Conservation (phyloP, 176 grass and related monocot species). For the Oryza officinalis region DNA sequence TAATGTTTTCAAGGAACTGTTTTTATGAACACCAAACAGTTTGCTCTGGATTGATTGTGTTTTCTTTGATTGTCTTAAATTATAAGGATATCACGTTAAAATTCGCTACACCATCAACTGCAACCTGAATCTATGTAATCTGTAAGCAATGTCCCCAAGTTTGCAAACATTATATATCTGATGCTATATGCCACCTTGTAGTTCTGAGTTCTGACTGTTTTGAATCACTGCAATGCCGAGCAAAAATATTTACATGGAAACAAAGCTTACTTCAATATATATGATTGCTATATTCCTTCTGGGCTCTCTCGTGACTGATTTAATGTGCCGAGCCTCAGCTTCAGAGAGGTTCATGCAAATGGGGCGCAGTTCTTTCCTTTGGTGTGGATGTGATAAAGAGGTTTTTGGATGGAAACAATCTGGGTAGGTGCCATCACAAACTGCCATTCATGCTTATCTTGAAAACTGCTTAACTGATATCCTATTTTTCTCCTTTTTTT, state of each 20-base stretch:
- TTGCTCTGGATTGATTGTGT: too few species aligned
- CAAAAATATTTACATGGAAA: background rate
- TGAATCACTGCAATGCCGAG: background rate
- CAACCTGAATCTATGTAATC: background rate
- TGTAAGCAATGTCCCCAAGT: background rate
- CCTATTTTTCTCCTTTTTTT: background rate
- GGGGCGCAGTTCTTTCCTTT: slow-evolving; percentile 82
- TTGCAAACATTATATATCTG: background rate
- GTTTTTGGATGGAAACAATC: slow-evolving; percentile 67
- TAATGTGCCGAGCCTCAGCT: slow-evolving; percentile 92
- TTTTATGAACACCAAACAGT: too few species aligned
- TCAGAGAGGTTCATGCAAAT: slow-evolving; percentile 87
- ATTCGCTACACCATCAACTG: background rate
- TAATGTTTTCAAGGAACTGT: background rate
- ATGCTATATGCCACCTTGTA: slow-evolving; percentile 12
- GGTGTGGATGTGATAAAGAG: slow-evolving; percentile 82
- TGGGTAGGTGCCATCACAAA: slow-evolving; percentile 35
- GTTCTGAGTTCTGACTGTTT: background rate
- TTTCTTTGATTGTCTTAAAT: background rate
- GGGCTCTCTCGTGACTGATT: slow-evolving; percentile 33
- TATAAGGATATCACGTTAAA: background rate
- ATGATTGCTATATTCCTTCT: background rate
- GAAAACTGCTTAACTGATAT: background rate
- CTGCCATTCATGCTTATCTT: background rate
- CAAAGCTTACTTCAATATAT: background rate